Evolutionary conservation across 2,329 filamentous ascomycete species (phyloP).

Genomic region (Cytospora chrysosperma): DNA sequence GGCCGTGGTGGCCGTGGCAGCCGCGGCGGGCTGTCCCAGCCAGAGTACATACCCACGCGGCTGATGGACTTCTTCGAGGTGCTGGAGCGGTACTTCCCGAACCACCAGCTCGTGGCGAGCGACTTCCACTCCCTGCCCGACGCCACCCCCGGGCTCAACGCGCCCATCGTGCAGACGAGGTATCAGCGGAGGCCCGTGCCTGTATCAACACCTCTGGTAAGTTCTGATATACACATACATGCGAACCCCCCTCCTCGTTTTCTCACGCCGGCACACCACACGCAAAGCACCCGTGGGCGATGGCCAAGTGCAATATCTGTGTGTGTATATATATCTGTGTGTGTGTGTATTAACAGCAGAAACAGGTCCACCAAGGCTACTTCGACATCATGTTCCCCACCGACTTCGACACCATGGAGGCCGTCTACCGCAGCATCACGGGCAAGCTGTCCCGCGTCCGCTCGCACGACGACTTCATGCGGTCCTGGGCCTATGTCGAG

Average conservation of each 20-base stretch:
- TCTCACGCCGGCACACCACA: background rate
- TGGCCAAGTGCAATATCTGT: too few relatives aligned
- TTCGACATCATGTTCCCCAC: conserved; percentile 99
- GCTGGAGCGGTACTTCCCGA: conserved; percentile 82
- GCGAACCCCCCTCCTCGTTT: background rate
- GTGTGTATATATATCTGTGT: too few relatives aligned
- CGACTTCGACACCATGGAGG: conserved; percentile 86
- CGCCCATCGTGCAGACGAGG: conserved; percentile 92
- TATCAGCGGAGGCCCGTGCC: conserved; percentile 85
- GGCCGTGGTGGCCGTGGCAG: conserved; percentile 55
- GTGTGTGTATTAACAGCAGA: background rate
- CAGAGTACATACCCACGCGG: conserved; percentile 92
- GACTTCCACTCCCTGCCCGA: conserved; percentile 89
- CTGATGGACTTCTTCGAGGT: conserved; percentile 98
- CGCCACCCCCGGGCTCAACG: conserved; percentile 79
- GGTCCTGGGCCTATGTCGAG: conserved; percentile 83
- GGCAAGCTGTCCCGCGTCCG: conserved; percentile 84
- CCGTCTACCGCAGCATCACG: conserved; percentile 89
- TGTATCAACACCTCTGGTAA: conserved; percentile 84
- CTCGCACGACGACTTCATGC: conserved; percentile 88
- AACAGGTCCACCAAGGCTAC: conserved; percentile 91
- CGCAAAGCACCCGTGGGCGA: background rate
- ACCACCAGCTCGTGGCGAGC: conserved; percentile 81
- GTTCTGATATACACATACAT: background rate
- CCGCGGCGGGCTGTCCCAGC: conserved; percentile 70